A percentile compares a stretch with the other conserved stretches of the same genome.
phyloP scores from a whole-genome alignment of 495 filamentous ascomycete species.

The Penicillium malachiteum region DNA sequence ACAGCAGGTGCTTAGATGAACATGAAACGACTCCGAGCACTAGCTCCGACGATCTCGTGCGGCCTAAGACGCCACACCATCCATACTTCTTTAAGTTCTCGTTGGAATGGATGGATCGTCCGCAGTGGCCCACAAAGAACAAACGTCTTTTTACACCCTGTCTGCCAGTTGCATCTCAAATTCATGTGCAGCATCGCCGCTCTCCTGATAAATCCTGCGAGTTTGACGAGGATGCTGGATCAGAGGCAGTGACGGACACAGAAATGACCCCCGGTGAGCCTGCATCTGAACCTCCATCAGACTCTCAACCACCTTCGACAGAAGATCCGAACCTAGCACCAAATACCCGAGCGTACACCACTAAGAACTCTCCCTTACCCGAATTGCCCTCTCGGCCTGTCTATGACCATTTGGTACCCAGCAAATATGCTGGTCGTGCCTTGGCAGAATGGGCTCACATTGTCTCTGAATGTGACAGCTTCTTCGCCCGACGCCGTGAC shows the following conservation, averaged over 20 bases:
- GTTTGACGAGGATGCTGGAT: conserved; percentile 26
- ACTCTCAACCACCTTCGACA: background rate
- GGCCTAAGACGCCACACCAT: conserved; percentile 51
- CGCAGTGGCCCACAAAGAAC: conserved; percentile 51
- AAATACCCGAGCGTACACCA: conserved; percentile 13
- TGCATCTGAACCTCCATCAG: background rate
- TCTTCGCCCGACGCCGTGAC: conserved; percentile 79
- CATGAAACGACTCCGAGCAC: conserved; percentile 25
- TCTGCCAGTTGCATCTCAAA: conserved; percentile 66
- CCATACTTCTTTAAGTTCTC: conserved; percentile 75
- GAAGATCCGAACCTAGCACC: conserved; percentile 9
- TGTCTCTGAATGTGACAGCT: conserved; percentile 85
- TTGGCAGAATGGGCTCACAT: conserved; percentile 89
- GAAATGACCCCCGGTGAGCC: background rate
- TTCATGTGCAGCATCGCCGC: conserved; percentile 41
- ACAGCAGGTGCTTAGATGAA: conserved; percentile 31
- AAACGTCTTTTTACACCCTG: conserved; percentile 68
- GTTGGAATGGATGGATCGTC: conserved; percentile 68
- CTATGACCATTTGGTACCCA: conserved; percentile 37
- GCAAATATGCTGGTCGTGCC: conserved; percentile 81
- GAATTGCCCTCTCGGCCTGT: conserved; percentile 19
- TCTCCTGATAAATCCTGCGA: conserved; percentile 26
- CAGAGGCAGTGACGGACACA: background rate
- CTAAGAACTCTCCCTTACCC: conserved; percentile 23
- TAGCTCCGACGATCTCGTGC: conserved; percentile 26